phyloP scores from a whole-genome alignment of 345 rosid species.

The Salix koriyanagi region DNA sequence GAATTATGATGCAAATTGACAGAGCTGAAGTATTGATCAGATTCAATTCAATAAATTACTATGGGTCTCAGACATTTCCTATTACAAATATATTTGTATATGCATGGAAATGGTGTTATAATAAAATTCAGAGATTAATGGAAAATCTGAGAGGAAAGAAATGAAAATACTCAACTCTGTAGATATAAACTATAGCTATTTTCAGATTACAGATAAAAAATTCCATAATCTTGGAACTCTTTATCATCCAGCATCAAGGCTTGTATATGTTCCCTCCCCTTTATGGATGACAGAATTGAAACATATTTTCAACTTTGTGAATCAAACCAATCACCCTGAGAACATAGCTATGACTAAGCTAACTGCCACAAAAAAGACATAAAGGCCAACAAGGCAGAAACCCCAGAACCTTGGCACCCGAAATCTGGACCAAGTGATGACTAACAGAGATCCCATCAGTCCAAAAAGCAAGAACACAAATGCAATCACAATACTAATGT shows the following conservation, averaged over 20 bases:
- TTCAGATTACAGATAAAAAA: slow-evolving; percentile 24
- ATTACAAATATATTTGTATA: no score
- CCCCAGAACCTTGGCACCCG: slow-evolving; percentile 93
- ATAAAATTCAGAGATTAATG: neutral
- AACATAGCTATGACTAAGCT: slow-evolving; percentile 62
- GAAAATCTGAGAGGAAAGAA: neutral
- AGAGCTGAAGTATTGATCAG: no score
- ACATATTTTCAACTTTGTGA: neutral
- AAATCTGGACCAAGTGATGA: slow-evolving; percentile 91
- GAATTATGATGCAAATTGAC: neutral
- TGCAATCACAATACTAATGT: slow-evolving; percentile 74
- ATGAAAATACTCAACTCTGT: neutral
- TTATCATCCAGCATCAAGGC: neutral
- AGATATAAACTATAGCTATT: neutral
- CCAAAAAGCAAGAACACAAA: slow-evolving; percentile 86
- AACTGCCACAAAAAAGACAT: slow-evolving; percentile 58
- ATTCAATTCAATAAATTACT: no score
- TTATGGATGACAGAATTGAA: neutral
- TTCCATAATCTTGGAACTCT: slow-evolving; percentile 7
- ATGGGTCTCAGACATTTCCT: no score
- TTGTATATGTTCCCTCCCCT: neutral
- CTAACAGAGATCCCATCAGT: slow-evolving; percentile 87
- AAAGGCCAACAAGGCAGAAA: slow-evolving; percentile 84
- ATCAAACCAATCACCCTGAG: slow-evolving; percentile 36
- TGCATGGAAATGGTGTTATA: no score